These are phyloP conservation scores for Hypoxylon sp. DNA, from an alignment of 2,329 filamentous ascomycete species.

Conservation along the genomic window DNA sequence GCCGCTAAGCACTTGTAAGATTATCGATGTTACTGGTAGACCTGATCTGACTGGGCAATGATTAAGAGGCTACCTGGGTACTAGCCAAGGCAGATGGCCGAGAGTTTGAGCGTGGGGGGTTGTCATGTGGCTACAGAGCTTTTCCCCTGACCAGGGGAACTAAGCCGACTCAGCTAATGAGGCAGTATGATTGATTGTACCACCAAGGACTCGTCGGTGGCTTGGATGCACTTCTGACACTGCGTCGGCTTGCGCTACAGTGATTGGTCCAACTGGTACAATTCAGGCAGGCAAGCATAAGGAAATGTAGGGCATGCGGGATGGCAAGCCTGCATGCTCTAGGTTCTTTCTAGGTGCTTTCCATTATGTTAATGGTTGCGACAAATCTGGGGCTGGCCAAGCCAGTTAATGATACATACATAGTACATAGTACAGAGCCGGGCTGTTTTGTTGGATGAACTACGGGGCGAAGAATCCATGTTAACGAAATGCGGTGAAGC, in stretches of 20 bases:
- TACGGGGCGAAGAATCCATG: conserved; percentile 29
- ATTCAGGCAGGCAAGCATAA: conserved; percentile 37
- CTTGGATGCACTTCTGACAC: conserved; percentile 39
- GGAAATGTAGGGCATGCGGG: conserved; percentile 18
- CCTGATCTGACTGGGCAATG: conserved; percentile 25
- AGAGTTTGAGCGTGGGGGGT: conserved; percentile 37
- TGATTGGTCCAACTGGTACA: conserved; percentile 35
- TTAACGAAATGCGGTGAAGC: conserved; percentile 45
- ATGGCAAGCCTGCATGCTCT: conserved; percentile 27
- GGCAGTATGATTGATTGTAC: conserved; percentile 38
- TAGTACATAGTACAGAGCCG: conserved; percentile 10
- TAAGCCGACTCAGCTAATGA: conserved; percentile 16
- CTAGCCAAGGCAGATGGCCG: conserved; percentile 18
- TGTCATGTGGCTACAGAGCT: conserved; percentile 37
- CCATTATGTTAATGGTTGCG: conserved; percentile 19
- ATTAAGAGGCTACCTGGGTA: conserved; percentile 27
- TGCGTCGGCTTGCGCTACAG: conserved; percentile 5
- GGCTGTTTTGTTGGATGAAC: conserved; percentile 32
- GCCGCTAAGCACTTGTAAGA: conserved; percentile 31
- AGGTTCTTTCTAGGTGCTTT: conserved; percentile 18
- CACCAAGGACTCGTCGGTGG: conserved; percentile 34
- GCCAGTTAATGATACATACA: neutral
- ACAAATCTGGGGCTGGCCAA: conserved; percentile 23
- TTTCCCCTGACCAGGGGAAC: conserved; percentile 28
- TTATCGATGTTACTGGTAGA: conserved; percentile 21